A percentile compares a stretch with the other conserved stretches of the same genome.
Evolutionary conservation across 2,329 filamentous ascomycete species (phyloP).

Genomic region (Aspergillus neoniger): DNA sequence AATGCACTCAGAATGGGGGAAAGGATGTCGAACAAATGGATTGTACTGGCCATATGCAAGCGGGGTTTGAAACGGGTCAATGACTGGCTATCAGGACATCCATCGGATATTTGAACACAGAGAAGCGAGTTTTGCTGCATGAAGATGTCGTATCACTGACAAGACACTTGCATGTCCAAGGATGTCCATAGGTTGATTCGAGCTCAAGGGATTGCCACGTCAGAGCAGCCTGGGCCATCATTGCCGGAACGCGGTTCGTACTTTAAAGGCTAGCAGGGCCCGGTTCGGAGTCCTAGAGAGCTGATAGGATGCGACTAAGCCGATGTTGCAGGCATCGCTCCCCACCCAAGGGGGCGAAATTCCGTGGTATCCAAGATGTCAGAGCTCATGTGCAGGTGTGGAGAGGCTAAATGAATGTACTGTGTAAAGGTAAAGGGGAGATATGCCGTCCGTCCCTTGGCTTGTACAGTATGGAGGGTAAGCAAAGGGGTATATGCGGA

Average conservation of each 20-base stretch:
- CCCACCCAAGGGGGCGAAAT: slow-evolving; percentile 12
- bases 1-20: background rate
- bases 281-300: slow-evolving; percentile 2
- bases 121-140: slow-evolving; percentile 10
- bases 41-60: background rate
- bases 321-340: slow-evolving; percentile 11
- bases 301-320: slow-evolving; percentile 18
- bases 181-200: slow-evolving; percentile 13
- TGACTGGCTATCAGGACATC: background rate
- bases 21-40: slow-evolving; percentile 2
- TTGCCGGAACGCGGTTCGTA: slow-evolving; percentile 14
- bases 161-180: slow-evolving; percentile 15
- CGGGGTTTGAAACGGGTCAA: background rate
- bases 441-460: background rate
- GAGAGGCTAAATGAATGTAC: background rate
- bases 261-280: slow-evolving; percentile 13
- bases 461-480: background rate
- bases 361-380: background rate
- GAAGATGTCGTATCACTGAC: slow-evolving; percentile 14
- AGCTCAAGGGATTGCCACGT: slow-evolving; percentile 35
- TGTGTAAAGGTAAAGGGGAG: background rate
- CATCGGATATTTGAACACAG: slow-evolving; percentile 11
- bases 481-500: background rate
- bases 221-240: slow-evolving; percentile 25
- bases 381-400: slow-evolving; percentile 2